Percentiles rank a stretch among this genome's conserved stretches.
These are phyloP conservation scores for Clitopilus passeckerianus DNA, from an alignment of 768 basidiomycete genomes.

Conservation along the genomic window DNA sequence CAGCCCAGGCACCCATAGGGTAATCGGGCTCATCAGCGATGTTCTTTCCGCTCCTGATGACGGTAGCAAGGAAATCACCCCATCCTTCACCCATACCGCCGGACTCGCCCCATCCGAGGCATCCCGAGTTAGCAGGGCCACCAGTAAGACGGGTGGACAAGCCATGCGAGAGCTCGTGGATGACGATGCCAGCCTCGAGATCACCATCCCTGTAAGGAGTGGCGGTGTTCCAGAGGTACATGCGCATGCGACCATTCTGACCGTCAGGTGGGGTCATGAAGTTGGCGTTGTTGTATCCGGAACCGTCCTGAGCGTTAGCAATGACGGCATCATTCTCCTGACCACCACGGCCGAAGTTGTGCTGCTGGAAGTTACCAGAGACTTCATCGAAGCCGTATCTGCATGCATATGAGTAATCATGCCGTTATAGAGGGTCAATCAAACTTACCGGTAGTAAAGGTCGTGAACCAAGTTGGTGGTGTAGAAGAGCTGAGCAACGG, in stretches of 20 bases:
- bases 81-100: conserved; percentile 99
- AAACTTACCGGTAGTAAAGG: conserved; percentile 62
- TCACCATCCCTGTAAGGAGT: conserved; percentile 92
- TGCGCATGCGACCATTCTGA: conserved; percentile 87
- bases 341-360: conserved; percentile 93
- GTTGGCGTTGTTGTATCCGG: conserved; percentile 90
- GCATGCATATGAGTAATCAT: conserved; percentile 5
- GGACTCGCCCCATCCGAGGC: conserved; percentile 92
- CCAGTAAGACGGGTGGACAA: conserved; percentile 92
- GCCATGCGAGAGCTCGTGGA: conserved; percentile 87
- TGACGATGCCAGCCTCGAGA: conserved; percentile 94
- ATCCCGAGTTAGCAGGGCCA: conserved; percentile 88
- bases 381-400: conserved; percentile 91
- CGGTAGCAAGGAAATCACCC: conserved; percentile 91
- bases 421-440: neutral
- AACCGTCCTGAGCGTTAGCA: conserved; percentile 93
- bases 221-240: conserved; percentile 95
- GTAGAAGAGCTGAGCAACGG: conserved; percentile 88
- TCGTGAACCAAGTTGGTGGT: conserved; percentile 80
- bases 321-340: conserved; percentile 86
- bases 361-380: conserved; percentile 95
- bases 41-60: conserved; percentile 67
- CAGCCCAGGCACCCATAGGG: conserved; percentile 94
- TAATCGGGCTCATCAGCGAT: conserved; percentile 58
- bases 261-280: conserved; percentile 86